phyloP scores from a whole-genome alignment of 164 flowering plant genomes.

The Malania oleifera region DNA sequence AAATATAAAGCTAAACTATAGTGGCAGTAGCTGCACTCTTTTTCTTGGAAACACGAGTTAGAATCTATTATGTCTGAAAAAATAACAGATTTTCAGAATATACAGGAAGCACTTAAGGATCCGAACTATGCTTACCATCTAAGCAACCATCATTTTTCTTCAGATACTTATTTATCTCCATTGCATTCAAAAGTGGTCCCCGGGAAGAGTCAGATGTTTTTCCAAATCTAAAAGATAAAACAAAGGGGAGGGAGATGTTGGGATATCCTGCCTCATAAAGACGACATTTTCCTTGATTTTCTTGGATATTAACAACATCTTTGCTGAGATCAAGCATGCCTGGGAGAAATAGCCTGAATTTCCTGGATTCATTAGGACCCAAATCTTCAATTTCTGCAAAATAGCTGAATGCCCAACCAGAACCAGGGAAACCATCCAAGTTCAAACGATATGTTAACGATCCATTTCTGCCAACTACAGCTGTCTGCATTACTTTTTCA shows the following conservation, averaged over 20 bases:
- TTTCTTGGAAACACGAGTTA: neutral
- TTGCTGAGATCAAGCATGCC: slow-evolving; percentile 64
- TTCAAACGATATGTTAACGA: slow-evolving; percentile 79
- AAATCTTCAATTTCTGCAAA: slow-evolving; percentile 95
- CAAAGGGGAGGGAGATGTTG: slow-evolving; percentile 84
- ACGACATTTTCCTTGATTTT: slow-evolving; percentile 80
- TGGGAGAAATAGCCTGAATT: slow-evolving; percentile 75
- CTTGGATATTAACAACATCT: slow-evolving; percentile 75
- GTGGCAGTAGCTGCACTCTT: neutral
- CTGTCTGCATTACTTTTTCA: slow-evolving; percentile 95
- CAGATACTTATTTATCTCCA: slow-evolving; percentile 88
- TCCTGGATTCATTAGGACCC: slow-evolving; percentile 53
- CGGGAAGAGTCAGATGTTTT: slow-evolving; percentile 72
- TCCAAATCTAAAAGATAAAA: slow-evolving; percentile 61
- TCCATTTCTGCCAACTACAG: slow-evolving; percentile 92
- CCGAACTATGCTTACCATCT: slow-evolving; percentile 56
- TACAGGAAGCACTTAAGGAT: neutral
- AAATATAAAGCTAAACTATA: neutral
- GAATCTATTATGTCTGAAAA: neutral
- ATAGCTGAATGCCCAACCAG: slow-evolving; percentile 90
- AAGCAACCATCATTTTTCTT: slow-evolving; percentile 62
- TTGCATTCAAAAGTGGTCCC: slow-evolving; percentile 93
- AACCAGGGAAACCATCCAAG: slow-evolving; percentile 91
- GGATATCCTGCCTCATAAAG: slow-evolving; percentile 83
- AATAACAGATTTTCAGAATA: neutral